Evolutionary conservation across 2,329 filamentous ascomycete genomes (phyloP).

Genomic region (Zasmidium citrigriseum): DNA sequence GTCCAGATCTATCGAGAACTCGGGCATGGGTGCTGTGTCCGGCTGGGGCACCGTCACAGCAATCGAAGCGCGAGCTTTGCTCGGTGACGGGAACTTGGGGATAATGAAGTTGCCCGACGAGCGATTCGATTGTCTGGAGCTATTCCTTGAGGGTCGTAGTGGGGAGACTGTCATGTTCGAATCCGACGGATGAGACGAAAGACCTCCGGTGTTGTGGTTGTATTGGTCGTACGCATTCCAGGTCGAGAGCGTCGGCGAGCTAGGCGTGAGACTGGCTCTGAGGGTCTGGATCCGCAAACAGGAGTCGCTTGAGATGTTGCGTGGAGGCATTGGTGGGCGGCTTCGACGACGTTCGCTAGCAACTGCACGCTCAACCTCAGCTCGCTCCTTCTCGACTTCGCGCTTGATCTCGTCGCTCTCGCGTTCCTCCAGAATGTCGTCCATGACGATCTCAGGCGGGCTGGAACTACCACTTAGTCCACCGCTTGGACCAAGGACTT

Average conservation of each 20-base stretch:
- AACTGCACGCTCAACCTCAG: slow-evolving; percentile 5
- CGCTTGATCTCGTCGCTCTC: slow-evolving; percentile 23
- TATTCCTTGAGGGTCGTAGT: neutral
- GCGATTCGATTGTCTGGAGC: slow-evolving; percentile 14
- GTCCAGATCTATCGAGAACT: slow-evolving; percentile 23
- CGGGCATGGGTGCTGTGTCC: slow-evolving; percentile 24
- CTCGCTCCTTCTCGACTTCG: slow-evolving; percentile 4
- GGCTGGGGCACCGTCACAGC: slow-evolving; percentile 10
- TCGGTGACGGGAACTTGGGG: slow-evolving; percentile 38
- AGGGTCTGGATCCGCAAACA: slow-evolving; percentile 38
- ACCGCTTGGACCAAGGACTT: slow-evolving; percentile 42
- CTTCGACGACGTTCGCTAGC: slow-evolving; percentile 3
- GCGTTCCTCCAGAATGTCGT: slow-evolving; percentile 42
- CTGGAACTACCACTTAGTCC: slow-evolving; percentile 32
- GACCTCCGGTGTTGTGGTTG: slow-evolving; percentile 14
- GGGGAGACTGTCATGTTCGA: slow-evolving; percentile 5
- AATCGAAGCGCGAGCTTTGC: slow-evolving; percentile 20
- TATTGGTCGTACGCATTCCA: slow-evolving; percentile 32
- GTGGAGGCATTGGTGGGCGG: slow-evolving; percentile 14
- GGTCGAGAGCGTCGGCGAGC: slow-evolving; percentile 41
- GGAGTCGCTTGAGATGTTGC: slow-evolving; percentile 37
- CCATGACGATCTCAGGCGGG: slow-evolving; percentile 38
- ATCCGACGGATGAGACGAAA: slow-evolving; percentile 18
- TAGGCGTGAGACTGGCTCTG: slow-evolving; percentile 42
- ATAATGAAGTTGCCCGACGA: slow-evolving; percentile 34